A percentile compares a stretch with the other conserved stretches of the same genome.
phyloP scores from a whole-genome alignment of 345 rosid species.

The Carallia pectinifolia region DNA sequence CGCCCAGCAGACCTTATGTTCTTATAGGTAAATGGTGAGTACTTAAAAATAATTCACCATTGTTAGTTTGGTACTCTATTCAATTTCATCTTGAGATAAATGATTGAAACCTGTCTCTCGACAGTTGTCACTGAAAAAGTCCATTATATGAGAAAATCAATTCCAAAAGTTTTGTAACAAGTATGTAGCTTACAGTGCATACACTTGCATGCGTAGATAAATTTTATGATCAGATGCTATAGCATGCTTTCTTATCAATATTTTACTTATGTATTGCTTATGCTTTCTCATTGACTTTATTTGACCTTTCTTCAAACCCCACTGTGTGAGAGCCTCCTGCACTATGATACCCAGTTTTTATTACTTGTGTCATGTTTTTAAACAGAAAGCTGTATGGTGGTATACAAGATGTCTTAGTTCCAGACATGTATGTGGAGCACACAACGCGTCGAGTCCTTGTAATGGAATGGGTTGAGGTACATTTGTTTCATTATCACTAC shows the following conservation, averaged over 20 bases:
- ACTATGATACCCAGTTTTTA: neutral
- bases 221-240: neutral
- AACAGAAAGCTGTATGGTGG: constrained; percentile 74
- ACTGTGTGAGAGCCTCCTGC: too few species aligned
- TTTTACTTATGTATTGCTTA: neutral
- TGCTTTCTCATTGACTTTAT: too few species aligned
- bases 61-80: neutral
- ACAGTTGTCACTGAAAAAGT: neutral
- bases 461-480: constrained; percentile 98
- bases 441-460: constrained; percentile 84
- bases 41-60: neutral
- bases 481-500: constrained; percentile 3
- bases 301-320: too few species aligned
- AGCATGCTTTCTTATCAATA: neutral
- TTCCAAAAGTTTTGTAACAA: neutral
- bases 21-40: neutral
- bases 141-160: too few species aligned
- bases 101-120: neutral
- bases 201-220: neutral
- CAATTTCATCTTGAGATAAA: neutral
- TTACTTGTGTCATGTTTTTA: constrained; percentile 16
- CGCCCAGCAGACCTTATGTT: neutral
- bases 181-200: neutral
- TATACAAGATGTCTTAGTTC: constrained; percentile 77
- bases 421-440: constrained; percentile 72